Evolutionary conservation across 2,329 filamentous ascomycete species (phyloP).

Genomic region (Fusarium pseudograminearum): DNA sequence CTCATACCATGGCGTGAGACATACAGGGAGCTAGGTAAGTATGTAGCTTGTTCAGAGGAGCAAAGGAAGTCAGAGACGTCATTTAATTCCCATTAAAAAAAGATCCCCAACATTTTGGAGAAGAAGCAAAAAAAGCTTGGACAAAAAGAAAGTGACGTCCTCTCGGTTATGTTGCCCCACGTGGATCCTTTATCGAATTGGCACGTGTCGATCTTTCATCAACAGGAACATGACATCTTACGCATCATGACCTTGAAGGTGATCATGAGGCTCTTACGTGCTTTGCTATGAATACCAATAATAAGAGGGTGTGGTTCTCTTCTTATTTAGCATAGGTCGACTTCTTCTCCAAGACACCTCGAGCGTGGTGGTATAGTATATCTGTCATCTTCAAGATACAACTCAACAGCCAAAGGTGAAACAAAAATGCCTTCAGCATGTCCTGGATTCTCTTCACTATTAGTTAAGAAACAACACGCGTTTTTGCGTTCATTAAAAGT

Average conservation of each 20-base stretch:
- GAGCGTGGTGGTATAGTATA: background rate
- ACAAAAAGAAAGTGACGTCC: constrained; percentile 34
- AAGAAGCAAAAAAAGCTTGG: constrained; percentile 40
- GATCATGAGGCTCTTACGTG: constrained; percentile 23
- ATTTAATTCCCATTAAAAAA: constrained; percentile 17
- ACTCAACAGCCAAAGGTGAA: background rate
- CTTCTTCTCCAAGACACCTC: background rate
- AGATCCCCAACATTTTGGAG: constrained; percentile 41
- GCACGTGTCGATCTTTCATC: constrained; percentile 25
- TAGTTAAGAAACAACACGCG: constrained; percentile 5
- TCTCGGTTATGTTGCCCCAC: constrained; percentile 28
- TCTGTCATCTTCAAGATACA: background rate
- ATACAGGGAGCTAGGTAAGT: constrained; percentile 1
- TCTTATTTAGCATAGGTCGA: background rate
- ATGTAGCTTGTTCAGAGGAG: constrained; percentile 4
- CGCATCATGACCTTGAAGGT: constrained; percentile 1
- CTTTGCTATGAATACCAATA: background rate
- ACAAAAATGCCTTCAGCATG: background rate
- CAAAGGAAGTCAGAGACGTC: constrained; percentile 24
- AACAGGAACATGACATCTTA: constrained; percentile 10
- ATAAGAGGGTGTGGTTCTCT: background rate
- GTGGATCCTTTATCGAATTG: constrained; percentile 16
- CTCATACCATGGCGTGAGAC: constrained; percentile 33
- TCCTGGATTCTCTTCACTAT: constrained; percentile 31
- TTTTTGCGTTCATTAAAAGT: constrained; percentile 32